phyloP scores from a whole-genome alignment of 2,329 filamentous ascomycete species.

The Alternaria conjuncta region DNA sequence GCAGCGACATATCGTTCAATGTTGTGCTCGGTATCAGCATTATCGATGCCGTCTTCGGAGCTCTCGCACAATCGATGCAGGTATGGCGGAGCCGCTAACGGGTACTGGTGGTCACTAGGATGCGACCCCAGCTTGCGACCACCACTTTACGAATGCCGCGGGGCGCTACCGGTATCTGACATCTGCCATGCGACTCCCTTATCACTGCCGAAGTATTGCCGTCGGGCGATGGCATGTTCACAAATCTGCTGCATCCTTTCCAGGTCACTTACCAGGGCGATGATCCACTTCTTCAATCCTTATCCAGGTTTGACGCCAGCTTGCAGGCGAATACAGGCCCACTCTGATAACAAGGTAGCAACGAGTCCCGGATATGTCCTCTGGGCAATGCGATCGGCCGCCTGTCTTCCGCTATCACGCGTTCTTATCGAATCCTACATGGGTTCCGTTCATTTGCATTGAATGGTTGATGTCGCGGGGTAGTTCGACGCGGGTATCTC shows the following conservation, averaged over 20 bases:
- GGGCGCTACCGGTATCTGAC: neutral
- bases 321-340: neutral
- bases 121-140: neutral
- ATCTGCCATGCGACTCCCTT: neutral
- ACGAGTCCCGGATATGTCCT: no score
- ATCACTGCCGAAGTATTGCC: neutral
- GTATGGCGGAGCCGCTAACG: neutral
- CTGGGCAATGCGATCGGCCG: neutral
- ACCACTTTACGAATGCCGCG: neutral
- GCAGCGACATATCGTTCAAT: neutral
- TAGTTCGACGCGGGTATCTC: neutral
- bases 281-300: neutral
- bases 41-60: neutral
- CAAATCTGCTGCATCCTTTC: neutral
- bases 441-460: neutral
- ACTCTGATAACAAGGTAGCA: neutral
- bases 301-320: neutral
- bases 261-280: neutral
- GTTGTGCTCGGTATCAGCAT: neutral
- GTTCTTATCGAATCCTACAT: slow-evolving; percentile 1
- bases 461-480: neutral
- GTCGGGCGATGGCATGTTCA: neutral
- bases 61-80: neutral
- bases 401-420: neutral
- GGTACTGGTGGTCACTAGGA: neutral